These are phyloP conservation scores for Eucalyptus marginata DNA, from an alignment of 345 rosid genomes.

Conservation along the genomic window DNA sequence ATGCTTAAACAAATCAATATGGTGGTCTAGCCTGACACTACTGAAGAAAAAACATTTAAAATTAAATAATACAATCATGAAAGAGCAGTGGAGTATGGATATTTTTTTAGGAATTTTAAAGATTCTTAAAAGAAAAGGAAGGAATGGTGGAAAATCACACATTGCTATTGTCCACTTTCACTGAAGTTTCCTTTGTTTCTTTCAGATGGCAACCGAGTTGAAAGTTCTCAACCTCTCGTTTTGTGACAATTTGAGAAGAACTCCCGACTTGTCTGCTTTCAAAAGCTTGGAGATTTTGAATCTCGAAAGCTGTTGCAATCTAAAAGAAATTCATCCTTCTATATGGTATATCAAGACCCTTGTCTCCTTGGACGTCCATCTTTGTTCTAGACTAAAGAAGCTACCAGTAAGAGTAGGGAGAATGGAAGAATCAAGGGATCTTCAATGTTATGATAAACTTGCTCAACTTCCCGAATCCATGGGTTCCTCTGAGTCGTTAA, in stretches of 20 bases:
- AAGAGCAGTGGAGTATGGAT: neutral
- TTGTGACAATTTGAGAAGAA: neutral
- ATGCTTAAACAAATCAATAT: too few species aligned
- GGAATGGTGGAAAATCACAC: neutral
- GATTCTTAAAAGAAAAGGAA: neutral
- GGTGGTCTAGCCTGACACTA: accelerated
- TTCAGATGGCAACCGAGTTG: neutral
- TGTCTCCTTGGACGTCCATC: neutral
- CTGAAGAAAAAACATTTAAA: too few species aligned
- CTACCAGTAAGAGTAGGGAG: neutral
- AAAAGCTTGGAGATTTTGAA: too few species aligned
- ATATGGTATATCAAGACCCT: neutral
- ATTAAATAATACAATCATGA: neutral
- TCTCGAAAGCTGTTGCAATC: neutral
- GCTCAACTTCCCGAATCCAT: neutral
- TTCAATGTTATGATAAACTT: neutral
- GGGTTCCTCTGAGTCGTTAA: neutral
- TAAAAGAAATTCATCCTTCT: neutral
- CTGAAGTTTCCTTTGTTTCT: neutral
- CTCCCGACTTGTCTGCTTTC: neutral
- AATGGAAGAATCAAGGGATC: neutral
- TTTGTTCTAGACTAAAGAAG: neutral
- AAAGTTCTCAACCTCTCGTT: neutral
- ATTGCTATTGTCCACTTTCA: neutral
- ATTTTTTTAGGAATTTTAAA: too few species aligned